Percentiles rank a stretch among this genome's conserved stretches.
Evolutionary conservation across 441 rosid genomes (phyloP).

Genomic region (Gossypium schwendimanii): DNA sequence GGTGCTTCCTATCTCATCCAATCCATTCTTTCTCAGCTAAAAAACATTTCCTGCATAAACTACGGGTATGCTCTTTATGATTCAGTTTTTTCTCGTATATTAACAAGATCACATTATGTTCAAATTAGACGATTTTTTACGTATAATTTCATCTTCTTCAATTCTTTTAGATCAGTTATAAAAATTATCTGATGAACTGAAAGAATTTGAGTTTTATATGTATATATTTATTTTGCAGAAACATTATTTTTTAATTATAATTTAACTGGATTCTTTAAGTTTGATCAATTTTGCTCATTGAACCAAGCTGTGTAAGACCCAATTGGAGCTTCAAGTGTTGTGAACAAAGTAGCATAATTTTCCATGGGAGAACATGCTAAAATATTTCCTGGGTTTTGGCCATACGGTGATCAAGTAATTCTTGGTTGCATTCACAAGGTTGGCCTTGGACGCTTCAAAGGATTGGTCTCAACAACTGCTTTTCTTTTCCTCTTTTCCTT

Average conservation of each 20-base stretch:
- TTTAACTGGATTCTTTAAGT: too few species aligned
- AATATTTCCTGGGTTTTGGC: neutral
- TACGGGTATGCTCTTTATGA: neutral
- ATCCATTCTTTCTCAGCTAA: neutral
- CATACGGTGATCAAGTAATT: neutral
- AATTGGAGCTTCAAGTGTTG: neutral
- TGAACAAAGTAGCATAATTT: neutral
- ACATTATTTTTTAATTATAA: too few species aligned
- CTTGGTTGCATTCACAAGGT: neutral
- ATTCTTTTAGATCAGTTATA: neutral
- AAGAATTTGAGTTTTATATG: neutral
- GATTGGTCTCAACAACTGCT: neutral
- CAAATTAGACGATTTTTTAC: neutral
- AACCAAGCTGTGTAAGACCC: neutral
- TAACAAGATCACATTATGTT: neutral
- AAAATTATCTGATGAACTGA: neutral
- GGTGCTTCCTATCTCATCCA: neutral
- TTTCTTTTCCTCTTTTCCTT: neutral
- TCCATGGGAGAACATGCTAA: neutral
- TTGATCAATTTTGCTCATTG: too few species aligned
- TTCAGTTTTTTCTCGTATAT: neutral
- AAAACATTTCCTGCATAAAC: neutral
- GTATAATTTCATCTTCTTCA: too few species aligned
- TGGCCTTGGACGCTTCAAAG: neutral
- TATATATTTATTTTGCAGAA: neutral